These are phyloP conservation scores for Teratosphaeria destructans DNA, from an alignment of 2,329 filamentous ascomycete genomes.

Conservation along the genomic window DNA sequence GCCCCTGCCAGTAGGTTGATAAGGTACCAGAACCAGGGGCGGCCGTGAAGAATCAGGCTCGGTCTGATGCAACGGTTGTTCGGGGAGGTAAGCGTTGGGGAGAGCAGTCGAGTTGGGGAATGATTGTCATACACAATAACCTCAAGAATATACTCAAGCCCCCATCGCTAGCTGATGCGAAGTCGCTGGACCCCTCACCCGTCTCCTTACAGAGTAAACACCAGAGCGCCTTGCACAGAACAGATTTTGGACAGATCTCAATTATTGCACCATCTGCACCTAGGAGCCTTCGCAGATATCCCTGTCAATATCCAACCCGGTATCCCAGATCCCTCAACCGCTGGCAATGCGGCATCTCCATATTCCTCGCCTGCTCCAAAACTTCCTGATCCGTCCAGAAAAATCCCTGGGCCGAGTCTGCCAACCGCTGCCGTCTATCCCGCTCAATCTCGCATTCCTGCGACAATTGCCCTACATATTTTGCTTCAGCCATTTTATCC, in stretches of 20 bases:
- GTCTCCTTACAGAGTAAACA: neutral
- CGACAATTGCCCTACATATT: conserved; percentile 57
- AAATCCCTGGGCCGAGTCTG: conserved; percentile 76
- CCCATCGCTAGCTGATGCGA: neutral
- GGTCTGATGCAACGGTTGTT: too few relatives aligned
- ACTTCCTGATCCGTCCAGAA: conserved; percentile 72
- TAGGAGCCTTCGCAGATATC: neutral
- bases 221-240: neutral
- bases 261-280: neutral
- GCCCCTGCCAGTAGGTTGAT: too few relatives aligned
- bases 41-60: too few relatives aligned
- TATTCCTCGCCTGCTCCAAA: conserved; percentile 57
- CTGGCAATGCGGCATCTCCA: conserved; percentile 51
- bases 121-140: too few relatives aligned
- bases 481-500: conserved; percentile 66
- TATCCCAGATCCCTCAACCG: conserved; percentile 43
- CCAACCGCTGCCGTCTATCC: conserved; percentile 52
- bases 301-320: conserved; percentile 9
- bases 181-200: neutral
- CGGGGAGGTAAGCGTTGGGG: neutral
- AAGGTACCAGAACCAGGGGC: too few relatives aligned
- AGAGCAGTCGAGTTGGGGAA: too few relatives aligned
- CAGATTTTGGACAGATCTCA: neutral
- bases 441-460: conserved; percentile 67
- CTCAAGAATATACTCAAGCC: neutral